Base-by-base conservation (phyloP, 768 basidiomycete genomes). In the Boletellus sp. region DNA sequence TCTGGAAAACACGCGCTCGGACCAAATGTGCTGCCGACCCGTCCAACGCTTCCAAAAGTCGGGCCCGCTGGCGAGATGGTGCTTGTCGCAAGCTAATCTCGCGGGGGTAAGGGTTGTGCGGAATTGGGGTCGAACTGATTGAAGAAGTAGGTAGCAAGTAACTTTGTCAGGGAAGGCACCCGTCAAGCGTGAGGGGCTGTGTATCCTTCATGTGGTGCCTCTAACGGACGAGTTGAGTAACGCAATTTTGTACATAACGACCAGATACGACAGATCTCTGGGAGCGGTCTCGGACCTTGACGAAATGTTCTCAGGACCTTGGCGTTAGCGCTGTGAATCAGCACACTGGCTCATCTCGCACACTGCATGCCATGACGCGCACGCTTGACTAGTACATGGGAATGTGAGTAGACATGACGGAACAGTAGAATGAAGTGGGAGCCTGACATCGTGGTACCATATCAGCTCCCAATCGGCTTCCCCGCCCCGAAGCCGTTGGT, bases 391-490 rank as follows among this genome's bases (percentile, higher is more conserved):
- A 42, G 51, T 55, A 57, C 53, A 64, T 62, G 53, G 50, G 57
- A 64, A 56, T 42, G 26, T 26, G 42, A 36, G 50, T 47, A 51
- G 50, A 56, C 45, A 46, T 48, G 34, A 50, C 38, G 42, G 47
- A 52, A 42, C 4, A 41, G 48, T 37, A 35, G 51, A 55, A 51
- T 40, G 53, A 63, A 49, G 34, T 37, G 22, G 54, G 64, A 51
- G 57, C 55, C 52, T 48, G 48, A 59, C 52, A 63, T 50, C 56
- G 35, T 60, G 59, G 58, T 55, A 68, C 61, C 71, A 71, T 67
- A 79, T 84, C 86, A 90, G 88, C 88, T 90, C 89, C 89, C 88
- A 90, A 88, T 90, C 89, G 84, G 75, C 81, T 79, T 75, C 75
- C 79, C 75, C 73, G 68, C 76, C 64, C 63, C 49, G 72, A 75